These are phyloP conservation scores for Tolypocladium tropicale DNA, from an alignment of 2,329 filamentous ascomycete species.

Conservation along the genomic window DNA sequence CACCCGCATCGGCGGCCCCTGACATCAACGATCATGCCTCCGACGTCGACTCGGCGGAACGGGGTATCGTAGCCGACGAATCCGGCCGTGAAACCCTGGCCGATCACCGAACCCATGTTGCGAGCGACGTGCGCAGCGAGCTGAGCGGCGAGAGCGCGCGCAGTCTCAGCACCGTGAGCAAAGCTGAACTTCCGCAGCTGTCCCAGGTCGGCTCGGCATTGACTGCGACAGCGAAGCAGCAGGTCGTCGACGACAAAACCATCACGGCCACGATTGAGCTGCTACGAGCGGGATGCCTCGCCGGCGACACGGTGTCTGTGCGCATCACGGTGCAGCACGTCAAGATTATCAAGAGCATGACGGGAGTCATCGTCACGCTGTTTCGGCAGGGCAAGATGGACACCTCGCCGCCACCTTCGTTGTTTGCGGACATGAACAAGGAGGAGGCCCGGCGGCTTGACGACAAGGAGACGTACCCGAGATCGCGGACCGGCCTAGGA, in stretches of 20 bases:
- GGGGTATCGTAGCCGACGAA: constrained; percentile 29
- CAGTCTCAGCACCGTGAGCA: constrained; percentile 56
- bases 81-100: constrained; percentile 22
- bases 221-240: constrained; percentile 25
- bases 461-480: constrained; percentile 78
- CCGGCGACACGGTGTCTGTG: constrained; percentile 74
- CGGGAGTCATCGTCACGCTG: constrained; percentile 85
- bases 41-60: constrained; percentile 28
- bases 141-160: constrained; percentile 59
- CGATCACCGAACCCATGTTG: constrained; percentile 30
- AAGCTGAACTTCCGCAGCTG: constrained; percentile 30
- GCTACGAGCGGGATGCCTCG: constrained; percentile 70
- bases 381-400: constrained; percentile 89
- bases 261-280: constrained; percentile 83
- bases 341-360: constrained; percentile 80
- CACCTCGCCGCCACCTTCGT: constrained; percentile 47
- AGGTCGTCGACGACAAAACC: constrained; percentile 54
- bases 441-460: constrained; percentile 58
- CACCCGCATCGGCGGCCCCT: constrained; percentile 25
- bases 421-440: constrained; percentile 44
- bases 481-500: constrained; percentile 75
- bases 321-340: constrained; percentile 78
- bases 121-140: constrained; percentile 54
- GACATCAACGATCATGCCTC: constrained; percentile 27
- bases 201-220: constrained; percentile 19